phyloP scores from a whole-genome alignment of 768 basidiomycete species.

The Lentinula sp. region DNA sequence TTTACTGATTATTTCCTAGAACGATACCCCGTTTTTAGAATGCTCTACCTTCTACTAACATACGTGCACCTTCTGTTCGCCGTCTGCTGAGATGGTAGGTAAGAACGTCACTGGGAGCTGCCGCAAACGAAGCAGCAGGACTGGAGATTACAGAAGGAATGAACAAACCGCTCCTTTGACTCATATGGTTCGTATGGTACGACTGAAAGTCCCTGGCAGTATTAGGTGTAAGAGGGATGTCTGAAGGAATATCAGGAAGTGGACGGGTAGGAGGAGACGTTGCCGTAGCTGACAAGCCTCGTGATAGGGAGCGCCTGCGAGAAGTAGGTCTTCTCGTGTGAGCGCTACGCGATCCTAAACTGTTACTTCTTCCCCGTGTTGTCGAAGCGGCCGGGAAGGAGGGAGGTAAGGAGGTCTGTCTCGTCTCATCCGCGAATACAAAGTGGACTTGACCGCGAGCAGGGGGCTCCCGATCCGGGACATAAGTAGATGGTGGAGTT shows the following conservation, averaged over 20 bases:
- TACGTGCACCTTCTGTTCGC: not conserved
- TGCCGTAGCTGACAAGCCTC: not conserved
- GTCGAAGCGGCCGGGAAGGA: not conserved
- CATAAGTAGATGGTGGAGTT: not conserved
- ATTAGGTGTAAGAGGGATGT: not conserved
- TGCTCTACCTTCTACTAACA: not conserved
- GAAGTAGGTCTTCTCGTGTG: not conserved
- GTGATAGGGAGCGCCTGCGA: not conserved
- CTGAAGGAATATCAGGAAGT: not conserved
- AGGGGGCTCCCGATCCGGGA: not conserved
- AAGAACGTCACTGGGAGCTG: not conserved
- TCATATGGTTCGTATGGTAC: not conserved
- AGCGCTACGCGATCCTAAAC: not conserved
- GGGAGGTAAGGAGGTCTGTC: not conserved
- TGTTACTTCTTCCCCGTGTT: not conserved
- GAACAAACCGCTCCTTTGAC: not conserved
- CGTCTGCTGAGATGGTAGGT: not conserved
- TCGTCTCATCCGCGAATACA: not conserved
- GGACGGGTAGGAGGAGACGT: not conserved
- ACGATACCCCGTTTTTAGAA: not conserved
- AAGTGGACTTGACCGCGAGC: not conserved
- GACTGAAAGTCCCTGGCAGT: not conserved
- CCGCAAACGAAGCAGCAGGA: not conserved
- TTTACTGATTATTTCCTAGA: too few species aligned
- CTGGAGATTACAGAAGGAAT: not conserved